Base-by-base conservation (phyloP, 768 basidiomycete species). In the Pisolithus marmoratus region DNA sequence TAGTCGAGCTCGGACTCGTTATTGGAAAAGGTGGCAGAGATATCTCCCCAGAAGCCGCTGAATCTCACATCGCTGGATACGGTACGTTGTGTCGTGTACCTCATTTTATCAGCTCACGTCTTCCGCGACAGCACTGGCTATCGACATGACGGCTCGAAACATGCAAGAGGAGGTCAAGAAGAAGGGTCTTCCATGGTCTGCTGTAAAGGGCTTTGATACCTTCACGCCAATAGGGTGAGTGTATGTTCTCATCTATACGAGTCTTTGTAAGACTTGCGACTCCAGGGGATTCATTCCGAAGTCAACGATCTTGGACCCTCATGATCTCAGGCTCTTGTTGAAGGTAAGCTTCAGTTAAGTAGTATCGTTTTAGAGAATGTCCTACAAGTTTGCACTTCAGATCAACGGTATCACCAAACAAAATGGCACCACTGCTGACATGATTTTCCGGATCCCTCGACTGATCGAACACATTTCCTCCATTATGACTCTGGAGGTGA, bases 141-240 rank as follows among this genome's bases (percentile, higher is more conserved):
- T 97, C 49, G 95, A 98, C 64, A 89, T 97, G 86, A 98, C 96
- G 1, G 96, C 87, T 7, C 81, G 96, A 14, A 98, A 98, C 71
- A 72, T 97, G 63, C 96, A 99, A 67, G 89, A 96, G 50, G 83
- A 83, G 45, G 90, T 90, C 46, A 95, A 95, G 74, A 89, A 87
- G 62, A 85, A 83, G 46, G 92, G 96, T 9, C 77, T 98, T n/a
- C 96, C 96, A 1, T 99, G 96, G 96, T 84, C 86, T n/a, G 79
- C 94, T 11, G 90, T 86, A 2, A 98, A 99, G 69, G 95, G 95
- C 2, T 96, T 97, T 59, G 95, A 99, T 67, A 94, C 93, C 0
- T 98, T 94, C 72, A 92, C 90, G 5, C 94, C 94, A 2, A 79
- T 95, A 56, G 86, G 93, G 92, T 90, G 62, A 38, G 68, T 59